Evolutionary conservation across 1,139 yeast genomes (phyloP), one percentile per base, ranked within the genome.

Genomic region (Kodamaea alishanica): DNA sequence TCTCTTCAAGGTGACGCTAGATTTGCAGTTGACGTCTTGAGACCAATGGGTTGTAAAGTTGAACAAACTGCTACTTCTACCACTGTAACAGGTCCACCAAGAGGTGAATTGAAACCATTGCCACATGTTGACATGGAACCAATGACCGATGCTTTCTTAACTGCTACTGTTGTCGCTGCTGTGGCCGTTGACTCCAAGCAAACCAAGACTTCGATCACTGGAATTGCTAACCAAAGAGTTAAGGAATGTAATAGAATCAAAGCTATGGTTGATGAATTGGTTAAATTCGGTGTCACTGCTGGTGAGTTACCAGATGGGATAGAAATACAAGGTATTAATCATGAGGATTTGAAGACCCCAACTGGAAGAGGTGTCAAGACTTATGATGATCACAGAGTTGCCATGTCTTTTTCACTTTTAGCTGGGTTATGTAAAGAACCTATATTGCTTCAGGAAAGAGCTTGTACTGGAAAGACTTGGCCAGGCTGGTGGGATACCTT

Each of bases 401-500:
- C 99, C 12, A 92, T 92, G 99, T 85, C 96, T 42, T 86, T 94
- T 63, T 87, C 96, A 4, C 70, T 94, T 45, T 68, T 94, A 41
- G 92, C 96, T 3, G 80, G 80, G 5, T 61, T 74, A 40, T 60
- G 74, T 45, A 51, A 56, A 28, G 69, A 68, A 2, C 82, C 87
- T 3, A 94, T 85, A 1, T 70, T 81, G 49, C 80, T 92, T 43
- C 79, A 84, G 51, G 97, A 90, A 58, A 80, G 97, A 64, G 75
- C 85, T 26, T 88, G 97, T 59, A 94, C 96, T 3, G 95, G 94
- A 43, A 92, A 92, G 67, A 92, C 99, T 0, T 92, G 99, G 99
- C 99, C 99, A 12, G 97, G 97, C 32, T 92, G 98, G 98, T 92
- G 98, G 98, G 99, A 92, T 63, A 75, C 84, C 35, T 71, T 92